These are phyloP conservation scores for Sordaria brevicollis DNA, from an alignment of 495 filamentous ascomycete species.

Conservation along the genomic window DNA sequence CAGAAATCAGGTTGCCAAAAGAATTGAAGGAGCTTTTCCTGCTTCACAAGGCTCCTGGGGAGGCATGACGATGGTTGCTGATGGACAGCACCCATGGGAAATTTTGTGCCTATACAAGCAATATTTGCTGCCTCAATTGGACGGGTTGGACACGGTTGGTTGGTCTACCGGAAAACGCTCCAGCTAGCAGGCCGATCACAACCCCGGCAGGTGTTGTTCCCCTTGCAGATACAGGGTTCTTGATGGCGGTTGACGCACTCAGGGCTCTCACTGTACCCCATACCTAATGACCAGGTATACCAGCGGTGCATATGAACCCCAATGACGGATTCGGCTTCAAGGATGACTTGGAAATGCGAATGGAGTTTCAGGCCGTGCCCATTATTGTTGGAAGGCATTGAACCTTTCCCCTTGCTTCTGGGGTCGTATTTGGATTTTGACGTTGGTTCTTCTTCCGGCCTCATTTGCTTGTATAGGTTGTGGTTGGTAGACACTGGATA, in stretches of 20 bases:
- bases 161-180: background rate
- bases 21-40: background rate
- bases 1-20: background rate
- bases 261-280: background rate
- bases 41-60: background rate
- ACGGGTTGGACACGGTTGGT: background rate
- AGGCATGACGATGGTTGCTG: background rate
- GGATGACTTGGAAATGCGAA: background rate
- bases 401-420: background rate
- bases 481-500: background rate
- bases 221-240: background rate
- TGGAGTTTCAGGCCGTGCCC: background rate
- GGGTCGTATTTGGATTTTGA: background rate
- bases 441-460: background rate
- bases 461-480: background rate
- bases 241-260: background rate
- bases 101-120: background rate
- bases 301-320: background rate
- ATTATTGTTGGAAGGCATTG: background rate
- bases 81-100: background rate
- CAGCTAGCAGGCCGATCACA: background rate
- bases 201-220: background rate
- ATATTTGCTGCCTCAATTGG: background rate
- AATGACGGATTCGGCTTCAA: background rate
- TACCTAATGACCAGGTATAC: too few species aligned